Percentiles rank a stretch among this genome's conserved stretches.
Conservation (phyloP, 2,329 filamentous ascomycete species). For the Sporothrix phasma region DNA sequence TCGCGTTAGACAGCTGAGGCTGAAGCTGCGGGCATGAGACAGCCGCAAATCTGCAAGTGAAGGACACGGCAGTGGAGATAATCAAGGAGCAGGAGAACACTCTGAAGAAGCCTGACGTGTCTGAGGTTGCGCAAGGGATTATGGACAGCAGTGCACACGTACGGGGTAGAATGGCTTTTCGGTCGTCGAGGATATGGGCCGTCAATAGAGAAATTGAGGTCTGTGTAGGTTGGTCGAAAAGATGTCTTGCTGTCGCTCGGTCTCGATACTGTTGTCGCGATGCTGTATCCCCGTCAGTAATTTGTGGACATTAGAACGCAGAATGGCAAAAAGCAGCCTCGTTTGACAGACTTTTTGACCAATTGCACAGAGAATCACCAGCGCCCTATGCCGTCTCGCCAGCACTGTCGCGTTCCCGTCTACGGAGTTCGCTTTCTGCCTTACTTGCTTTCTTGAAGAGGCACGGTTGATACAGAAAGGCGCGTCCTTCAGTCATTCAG, state of each 20-base stretch:
- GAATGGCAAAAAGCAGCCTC: not conserved
- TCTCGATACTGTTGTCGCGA: not conserved
- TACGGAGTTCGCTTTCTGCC: too few species aligned
- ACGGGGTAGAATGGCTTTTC: not conserved
- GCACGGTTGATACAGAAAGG: not conserved
- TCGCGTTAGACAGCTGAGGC: constrained; percentile 13
- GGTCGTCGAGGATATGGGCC: not conserved
- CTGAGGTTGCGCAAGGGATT: not conserved
- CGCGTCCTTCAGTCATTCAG: constrained; percentile 11
- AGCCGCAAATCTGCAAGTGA: not conserved
- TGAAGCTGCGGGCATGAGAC: not conserved
- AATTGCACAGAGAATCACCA: not conserved
- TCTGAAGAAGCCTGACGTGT: not conserved
- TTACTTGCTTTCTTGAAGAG: too few species aligned
- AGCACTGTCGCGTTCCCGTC: not conserved
- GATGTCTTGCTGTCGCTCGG: not conserved
- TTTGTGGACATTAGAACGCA: not conserved
- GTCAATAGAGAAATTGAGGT: not conserved
- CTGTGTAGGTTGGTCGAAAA: not conserved
- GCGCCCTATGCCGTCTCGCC: not conserved
- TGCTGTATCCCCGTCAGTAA: not conserved
- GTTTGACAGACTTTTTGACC: not conserved
- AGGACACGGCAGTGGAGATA: not conserved
- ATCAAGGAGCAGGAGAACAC: not conserved
- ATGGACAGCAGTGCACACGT: not conserved